These are phyloP conservation scores for Populus hybrid DNA, from an alignment of 441 rosid species.

Conservation along the genomic window DNA sequence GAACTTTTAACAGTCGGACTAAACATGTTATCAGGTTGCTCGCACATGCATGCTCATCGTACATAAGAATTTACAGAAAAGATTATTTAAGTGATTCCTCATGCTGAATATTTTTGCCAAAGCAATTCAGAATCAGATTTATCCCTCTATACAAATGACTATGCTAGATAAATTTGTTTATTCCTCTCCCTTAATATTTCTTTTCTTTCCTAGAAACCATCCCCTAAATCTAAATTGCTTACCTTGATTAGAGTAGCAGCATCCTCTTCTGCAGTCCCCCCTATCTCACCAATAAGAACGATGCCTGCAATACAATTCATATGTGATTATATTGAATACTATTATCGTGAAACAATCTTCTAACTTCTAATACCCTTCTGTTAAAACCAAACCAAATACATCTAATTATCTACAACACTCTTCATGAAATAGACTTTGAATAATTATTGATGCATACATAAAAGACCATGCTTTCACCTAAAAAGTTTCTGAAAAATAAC, in stretches of 20 bases:
- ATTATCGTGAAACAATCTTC: neutral
- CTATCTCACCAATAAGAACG: constrained; percentile 84
- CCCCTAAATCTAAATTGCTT: constrained; percentile 8
- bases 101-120: neutral
- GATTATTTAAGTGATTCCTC: neutral
- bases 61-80: neutral
- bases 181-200: neutral
- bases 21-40: neutral
- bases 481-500: too few species aligned
- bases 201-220: neutral
- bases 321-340: neutral
- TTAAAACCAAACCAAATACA: neutral
- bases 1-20: neutral
- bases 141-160: neutral
- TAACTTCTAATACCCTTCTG: neutral
- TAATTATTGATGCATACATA: neutral
- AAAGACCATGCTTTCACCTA: neutral
- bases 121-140: neutral
- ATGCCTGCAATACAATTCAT: constrained; percentile 48
- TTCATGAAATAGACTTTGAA: neutral
- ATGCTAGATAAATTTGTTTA: neutral
- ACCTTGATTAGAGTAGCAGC: constrained; percentile 89
- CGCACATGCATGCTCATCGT: neutral
- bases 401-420: neutral
- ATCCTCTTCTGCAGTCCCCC: constrained; percentile 97